Evolutionary conservation across 2,329 filamentous ascomycete genomes (phyloP).

Genomic region (Lojkania enalia): DNA sequence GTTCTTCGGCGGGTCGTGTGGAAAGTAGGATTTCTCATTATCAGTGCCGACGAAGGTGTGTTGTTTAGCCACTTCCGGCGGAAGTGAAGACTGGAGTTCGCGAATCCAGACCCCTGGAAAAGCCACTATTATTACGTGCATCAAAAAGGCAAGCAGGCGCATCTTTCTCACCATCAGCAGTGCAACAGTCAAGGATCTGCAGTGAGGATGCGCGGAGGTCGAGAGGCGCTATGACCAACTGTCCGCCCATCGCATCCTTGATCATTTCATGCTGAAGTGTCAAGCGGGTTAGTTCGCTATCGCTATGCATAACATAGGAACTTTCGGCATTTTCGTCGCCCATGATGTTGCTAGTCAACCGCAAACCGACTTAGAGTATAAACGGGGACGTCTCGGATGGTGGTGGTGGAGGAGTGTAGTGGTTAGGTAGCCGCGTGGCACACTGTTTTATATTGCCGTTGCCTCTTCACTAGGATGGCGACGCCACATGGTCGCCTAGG

Average conservation of each 20-base stretch:
- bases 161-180: slow-evolving; percentile 5
- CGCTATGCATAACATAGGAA: slow-evolving; percentile 6
- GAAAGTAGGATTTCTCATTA: background rate
- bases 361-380: background rate
- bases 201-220: background rate
- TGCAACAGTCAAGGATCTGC: slow-evolving; percentile 6
- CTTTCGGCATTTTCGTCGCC: background rate
- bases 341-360: background rate
- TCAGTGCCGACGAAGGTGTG: slow-evolving; percentile 8
- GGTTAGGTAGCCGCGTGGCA: too few relatives aligned
- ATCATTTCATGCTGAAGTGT: slow-evolving; percentile 4
- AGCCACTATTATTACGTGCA: background rate
- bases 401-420: background rate
- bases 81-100: background rate
- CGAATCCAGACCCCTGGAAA: slow-evolving; percentile 4
- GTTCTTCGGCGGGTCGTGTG: background rate
- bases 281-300: slow-evolving; percentile 7
- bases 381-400: too few relatives aligned
- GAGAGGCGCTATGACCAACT: slow-evolving; percentile 1
- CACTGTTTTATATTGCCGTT: too few relatives aligned
- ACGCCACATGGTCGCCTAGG: too few relatives aligned
- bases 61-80: background rate
- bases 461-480: too few relatives aligned
- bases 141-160: background rate
- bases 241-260: slow-evolving; percentile 4